Evolutionary conservation across 495 filamentous ascomycete species (phyloP), one percentile per base, ranked within the genome.

Genomic region (Penicillium antarcticum): DNA sequence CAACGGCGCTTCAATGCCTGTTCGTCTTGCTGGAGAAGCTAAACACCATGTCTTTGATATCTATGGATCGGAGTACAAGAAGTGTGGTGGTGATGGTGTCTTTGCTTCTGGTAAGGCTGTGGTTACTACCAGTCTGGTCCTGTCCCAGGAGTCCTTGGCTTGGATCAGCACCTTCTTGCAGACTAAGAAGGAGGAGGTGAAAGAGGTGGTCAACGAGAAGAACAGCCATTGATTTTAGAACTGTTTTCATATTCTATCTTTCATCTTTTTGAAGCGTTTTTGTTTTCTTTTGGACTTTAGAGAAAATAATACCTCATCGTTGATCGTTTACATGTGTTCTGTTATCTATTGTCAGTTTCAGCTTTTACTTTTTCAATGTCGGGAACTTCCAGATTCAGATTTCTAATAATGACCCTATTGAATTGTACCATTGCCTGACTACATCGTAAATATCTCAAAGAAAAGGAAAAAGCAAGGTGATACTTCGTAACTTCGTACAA

Each of bases 11-110:
- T 78, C 76, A 53, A 80, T 84, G 60, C 92, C 92, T 12, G 64
- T 87, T 39, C 77, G 78, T 21, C 68, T 90, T 42, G 82, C 79
- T 10, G 73, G 70, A n/a, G 79, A 88, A 53, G 83, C 84, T 57
- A 90, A 86, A 72, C 77, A 84, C 52, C 90, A 97, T 63, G 74
- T 96, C 53, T 69, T 86, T 58, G 75, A 80, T 42, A 80, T 85
- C 46, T 97, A 88, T 66, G 73, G 78, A 37, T 74, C 81, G 43
- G 86, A 96, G 69, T 87, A 85, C 67, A 86, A 86, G 72, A 92
- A 89, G 71, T 84, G 82, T 34, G 82, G 81, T 11, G 86, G 84
- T 2, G 79, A 87, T 37, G 85, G 87, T 34, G 47, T 87, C 36
- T 69, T 88, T 21, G 82, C 84, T 11, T 80, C 76, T 34, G 80